phyloP scores from a whole-genome alignment of 2,329 filamentous ascomycete genomes.

The Davidsoniella eucalypti region DNA sequence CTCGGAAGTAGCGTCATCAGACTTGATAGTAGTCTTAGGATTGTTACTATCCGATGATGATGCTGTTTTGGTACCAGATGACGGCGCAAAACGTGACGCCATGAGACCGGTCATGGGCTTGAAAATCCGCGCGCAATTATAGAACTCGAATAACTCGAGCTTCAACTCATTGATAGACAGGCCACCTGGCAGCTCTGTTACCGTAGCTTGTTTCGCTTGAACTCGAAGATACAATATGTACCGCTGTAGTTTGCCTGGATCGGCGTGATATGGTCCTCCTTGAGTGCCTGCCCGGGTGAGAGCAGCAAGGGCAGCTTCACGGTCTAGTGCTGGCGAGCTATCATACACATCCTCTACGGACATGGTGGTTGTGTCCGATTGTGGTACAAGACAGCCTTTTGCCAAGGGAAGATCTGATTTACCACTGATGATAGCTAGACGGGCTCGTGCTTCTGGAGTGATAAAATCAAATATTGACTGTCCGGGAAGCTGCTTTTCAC shows the following conservation, averaged over 20 bases:
- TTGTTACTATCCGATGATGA: conserved; percentile 15
- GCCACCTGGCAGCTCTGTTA: conserved; percentile 19
- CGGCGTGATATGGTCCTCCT: conserved; percentile 68
- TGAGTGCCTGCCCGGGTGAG: conserved; percentile 47
- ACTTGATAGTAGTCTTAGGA: conserved; percentile 18
- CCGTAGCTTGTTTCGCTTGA: conserved; percentile 18
- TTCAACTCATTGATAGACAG: conserved; percentile 48
- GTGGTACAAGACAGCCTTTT: conserved; percentile 47
- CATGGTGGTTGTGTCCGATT: conserved; percentile 39
- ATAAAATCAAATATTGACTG: conserved; percentile 96
- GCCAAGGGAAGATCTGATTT: conserved; percentile 62
- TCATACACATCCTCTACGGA: conserved; percentile 43
- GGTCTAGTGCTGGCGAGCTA: conserved; percentile 41
- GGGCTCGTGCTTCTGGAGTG: conserved; percentile 58
- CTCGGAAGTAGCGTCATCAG: conserved; percentile 57
- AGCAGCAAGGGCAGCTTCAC: conserved; percentile 49
- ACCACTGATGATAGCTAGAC: conserved; percentile 59
- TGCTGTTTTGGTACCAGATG: conserved; percentile 22
- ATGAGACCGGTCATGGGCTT: conserved; percentile 83
- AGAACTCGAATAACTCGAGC: conserved; percentile 64
- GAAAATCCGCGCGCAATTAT: conserved; percentile 52
- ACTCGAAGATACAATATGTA: conserved; percentile 67
- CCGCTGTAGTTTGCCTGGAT: conserved; percentile 60
- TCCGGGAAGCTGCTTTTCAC: conserved; percentile 62
- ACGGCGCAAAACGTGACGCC: conserved; percentile 80